Conservation (phyloP, 1,139 yeast species). For the Tardiomyces blankii region DNA sequence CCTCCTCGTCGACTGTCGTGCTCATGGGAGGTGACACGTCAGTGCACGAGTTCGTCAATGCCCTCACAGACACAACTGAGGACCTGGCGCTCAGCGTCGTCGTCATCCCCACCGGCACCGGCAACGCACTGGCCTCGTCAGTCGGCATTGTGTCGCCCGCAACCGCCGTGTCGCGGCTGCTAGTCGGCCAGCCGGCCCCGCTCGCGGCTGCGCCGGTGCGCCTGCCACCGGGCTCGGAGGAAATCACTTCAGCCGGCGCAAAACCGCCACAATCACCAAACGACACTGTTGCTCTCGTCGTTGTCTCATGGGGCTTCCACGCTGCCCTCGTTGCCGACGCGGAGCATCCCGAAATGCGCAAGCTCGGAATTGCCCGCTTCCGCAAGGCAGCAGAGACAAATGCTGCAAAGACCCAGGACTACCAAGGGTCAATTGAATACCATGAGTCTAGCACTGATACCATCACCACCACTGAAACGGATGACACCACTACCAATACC, state of each 20-base stretch:
- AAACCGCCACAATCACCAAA: constrained; percentile 3
- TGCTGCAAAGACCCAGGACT: constrained; percentile 37
- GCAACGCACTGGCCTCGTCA: constrained; percentile 68
- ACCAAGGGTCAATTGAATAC: constrained; percentile 32
- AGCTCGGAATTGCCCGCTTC: constrained; percentile 57
- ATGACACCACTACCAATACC: constrained; percentile 5
- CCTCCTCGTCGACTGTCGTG: constrained; percentile 35
- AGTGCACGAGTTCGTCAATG: constrained; percentile 62
- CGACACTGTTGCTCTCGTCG: constrained; percentile 35
- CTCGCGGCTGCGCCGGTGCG: constrained; percentile 44
- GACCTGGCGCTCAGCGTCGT: constrained; percentile 27
- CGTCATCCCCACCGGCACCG: constrained; percentile 75
- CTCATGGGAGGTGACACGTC: constrained; percentile 84
- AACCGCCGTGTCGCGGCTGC: constrained; percentile 35
- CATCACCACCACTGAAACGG: constrained; percentile 2
- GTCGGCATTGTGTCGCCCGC: constrained; percentile 35
- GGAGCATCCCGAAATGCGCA: constrained; percentile 56
- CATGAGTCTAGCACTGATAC: constrained; percentile 8
- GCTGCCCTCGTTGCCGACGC: constrained; percentile 75
- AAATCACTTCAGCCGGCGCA: constrained; percentile 14
- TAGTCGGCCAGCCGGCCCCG: constrained; percentile 25
- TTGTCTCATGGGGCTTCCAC: constrained; percentile 78
- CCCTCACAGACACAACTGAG: constrained; percentile 20
- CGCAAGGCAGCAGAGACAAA: constrained; percentile 53
- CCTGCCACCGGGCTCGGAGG: constrained; percentile 36